phyloP scores from a whole-genome alignment of 176 grass and related monocot genomes.

The Phoenix dactylifera region DNA sequence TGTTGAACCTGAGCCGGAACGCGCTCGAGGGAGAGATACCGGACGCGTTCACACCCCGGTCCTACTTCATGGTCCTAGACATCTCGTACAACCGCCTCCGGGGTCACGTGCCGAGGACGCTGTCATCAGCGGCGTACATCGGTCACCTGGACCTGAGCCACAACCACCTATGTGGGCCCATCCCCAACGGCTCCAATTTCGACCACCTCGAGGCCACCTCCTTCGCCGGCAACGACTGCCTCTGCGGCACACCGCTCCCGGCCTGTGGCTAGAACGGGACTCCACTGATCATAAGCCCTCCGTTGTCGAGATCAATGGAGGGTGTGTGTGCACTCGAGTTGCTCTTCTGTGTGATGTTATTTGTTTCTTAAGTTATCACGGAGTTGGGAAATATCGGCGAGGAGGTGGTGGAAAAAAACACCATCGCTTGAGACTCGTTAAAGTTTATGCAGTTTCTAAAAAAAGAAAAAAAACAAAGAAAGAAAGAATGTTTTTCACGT shows the following conservation, averaged over 20 bases:
- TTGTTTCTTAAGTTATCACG: too few species aligned
- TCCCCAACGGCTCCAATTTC: slow-evolving; percentile 55
- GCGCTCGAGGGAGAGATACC: slow-evolving; percentile 58
- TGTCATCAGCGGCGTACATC: slow-evolving; percentile 52
- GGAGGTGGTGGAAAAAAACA: too few species aligned
- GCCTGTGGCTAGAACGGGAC: too few species aligned
- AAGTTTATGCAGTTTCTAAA: too few species aligned
- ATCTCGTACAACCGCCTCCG: slow-evolving; percentile 64
- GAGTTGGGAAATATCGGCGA: too few species aligned
- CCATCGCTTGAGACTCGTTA: too few species aligned
- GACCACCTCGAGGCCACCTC: slow-evolving; percentile 67
- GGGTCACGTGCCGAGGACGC: slow-evolving; percentile 53
- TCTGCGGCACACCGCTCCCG: slow-evolving; percentile 62
- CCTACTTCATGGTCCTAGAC: slow-evolving; percentile 82
- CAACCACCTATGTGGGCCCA: slow-evolving; percentile 69
- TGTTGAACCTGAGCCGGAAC: slow-evolving; percentile 87
- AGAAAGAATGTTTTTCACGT: too few species aligned
- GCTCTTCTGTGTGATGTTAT: too few species aligned
- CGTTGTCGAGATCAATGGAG: too few species aligned
- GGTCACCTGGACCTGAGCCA: slow-evolving; percentile 90
- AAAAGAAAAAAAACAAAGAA: too few species aligned
- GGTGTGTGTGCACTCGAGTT: too few species aligned
- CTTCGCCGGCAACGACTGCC: slow-evolving; percentile 55
- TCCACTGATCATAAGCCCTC: too few species aligned
- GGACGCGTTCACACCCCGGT: slow-evolving; percentile 51